Base-by-base conservation (phyloP, 2,329 filamentous ascomycete species). In the Teratosphaeria gauchensis region DNA sequence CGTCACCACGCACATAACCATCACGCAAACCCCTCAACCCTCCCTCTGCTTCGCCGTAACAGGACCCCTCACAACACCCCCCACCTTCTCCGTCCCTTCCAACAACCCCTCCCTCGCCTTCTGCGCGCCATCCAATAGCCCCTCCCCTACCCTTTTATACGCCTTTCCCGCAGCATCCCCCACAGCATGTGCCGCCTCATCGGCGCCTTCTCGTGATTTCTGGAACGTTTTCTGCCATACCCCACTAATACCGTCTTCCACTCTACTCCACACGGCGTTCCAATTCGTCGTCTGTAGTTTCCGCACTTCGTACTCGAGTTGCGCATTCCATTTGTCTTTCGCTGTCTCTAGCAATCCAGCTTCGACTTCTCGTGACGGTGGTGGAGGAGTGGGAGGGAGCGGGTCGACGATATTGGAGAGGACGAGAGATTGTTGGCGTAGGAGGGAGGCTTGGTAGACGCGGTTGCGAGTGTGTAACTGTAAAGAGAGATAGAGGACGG, bases 241-340 rank as follows among this genome's bases (percentile, higher is more conserved):
- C 11, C 60, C 60, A 32, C 69, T 69, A 5, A 74, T 70, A 54
- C 70, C 69, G 59, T 76, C 75, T 63, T 79, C 77, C 12, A 73
- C 66, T 6, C 68, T 66, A 62, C 76, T 72, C 54, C 76, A 67
- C 55, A 69, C 65, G 46, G 66, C 71, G 56, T 70, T 69, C 78
- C 78, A 80, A 59, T 80, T 76, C 19, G 72, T 73, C n/a, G 69
- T 69, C 66, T 79, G 74, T 28, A 77, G 62, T 58, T 68, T 74
- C 67, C 70, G 66, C 56, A 80, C 73, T 31, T 73, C 69, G 19
- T 68, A 69, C 68, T 78, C 77, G 5, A 80, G 63, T 59, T 76
- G 74, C 30, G 73, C 65, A 61, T 80, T 80, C 78, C 78, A 80
- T 60, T 73, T 65, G 59, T 80, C 77, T 65, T 80, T 80, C 19